These are phyloP conservation scores for Isatis lusitanica DNA, from an alignment of 441 rosid genomes.

Conservation along the genomic window DNA sequence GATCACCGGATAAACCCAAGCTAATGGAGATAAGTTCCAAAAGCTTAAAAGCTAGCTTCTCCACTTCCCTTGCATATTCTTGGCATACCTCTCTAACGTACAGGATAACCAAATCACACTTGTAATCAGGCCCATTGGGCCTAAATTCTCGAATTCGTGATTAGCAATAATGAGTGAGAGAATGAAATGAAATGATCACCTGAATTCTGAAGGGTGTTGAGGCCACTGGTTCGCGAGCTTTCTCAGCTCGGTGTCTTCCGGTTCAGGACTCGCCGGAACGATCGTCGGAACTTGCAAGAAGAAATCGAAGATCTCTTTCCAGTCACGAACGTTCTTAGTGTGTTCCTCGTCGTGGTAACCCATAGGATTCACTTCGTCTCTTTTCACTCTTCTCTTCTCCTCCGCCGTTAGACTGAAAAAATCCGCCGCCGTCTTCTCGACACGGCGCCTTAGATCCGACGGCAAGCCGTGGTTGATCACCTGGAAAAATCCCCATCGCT, in stretches of 20 bases:
- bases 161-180: not conserved
- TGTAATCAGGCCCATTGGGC: constrained; percentile 8
- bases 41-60: constrained; percentile 48
- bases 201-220: constrained; percentile 44
- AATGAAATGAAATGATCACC: constrained; percentile 36
- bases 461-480: constrained; percentile 72
- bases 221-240: constrained; percentile 63
- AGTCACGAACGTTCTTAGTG: constrained; percentile 78
- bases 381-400: constrained; percentile 57
- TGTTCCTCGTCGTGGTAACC: constrained; percentile 70
- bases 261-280: constrained; percentile 49
- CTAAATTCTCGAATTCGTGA: not conserved
- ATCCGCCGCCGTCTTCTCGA: constrained; percentile 38
- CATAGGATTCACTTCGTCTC: constrained; percentile 43
- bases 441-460: constrained; percentile 32
- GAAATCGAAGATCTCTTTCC: constrained; percentile 77
- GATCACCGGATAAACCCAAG: constrained; percentile 44
- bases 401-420: constrained; percentile 53
- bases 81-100: constrained; percentile 46
- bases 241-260: constrained; percentile 40
- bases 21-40: constrained; percentile 56
- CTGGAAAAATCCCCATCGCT: constrained; percentile 70
- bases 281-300: constrained; percentile 41
- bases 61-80: constrained; percentile 47
- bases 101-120: not conserved